A percentile compares a stretch with the other conserved stretches of the same genome.
These are phyloP conservation scores for Diutina rugosa DNA, from an alignment of 1,139 yeast genomes.

Conservation along the genomic window DNA sequence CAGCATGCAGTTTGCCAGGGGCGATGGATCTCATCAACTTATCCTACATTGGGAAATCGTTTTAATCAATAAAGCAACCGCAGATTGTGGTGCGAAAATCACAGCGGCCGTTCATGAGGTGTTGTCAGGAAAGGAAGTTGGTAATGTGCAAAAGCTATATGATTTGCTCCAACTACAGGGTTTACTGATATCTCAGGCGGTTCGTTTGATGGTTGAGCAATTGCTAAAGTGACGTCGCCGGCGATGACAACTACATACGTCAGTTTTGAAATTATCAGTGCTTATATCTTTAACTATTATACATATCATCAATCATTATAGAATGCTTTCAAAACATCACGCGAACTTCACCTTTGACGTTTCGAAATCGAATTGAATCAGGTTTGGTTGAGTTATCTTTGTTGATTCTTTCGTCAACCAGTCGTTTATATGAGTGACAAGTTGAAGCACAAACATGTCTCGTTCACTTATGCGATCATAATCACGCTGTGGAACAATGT, in stretches of 20 bases:
- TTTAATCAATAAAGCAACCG: neutral
- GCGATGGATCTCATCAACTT: neutral
- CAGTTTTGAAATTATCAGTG: neutral
- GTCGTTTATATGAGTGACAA: neutral
- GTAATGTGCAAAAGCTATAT: neutral
- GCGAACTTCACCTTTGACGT: neutral
- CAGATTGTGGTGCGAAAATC: neutral
- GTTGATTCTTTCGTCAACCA: neutral
- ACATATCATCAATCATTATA: neutral
- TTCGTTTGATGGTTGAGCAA: neutral
- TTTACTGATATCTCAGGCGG: neutral
- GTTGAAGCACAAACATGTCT: conserved; percentile 1
- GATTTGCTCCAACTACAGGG: neutral
- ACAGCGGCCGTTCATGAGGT: neutral
- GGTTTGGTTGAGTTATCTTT: neutral
- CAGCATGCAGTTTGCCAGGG: neutral
- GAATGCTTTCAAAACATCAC: neutral
- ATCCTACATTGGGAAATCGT: neutral
- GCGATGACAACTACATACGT: neutral
- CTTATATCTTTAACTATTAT: neutral
- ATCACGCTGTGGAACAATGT: neutral
- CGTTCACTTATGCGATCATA: neutral
- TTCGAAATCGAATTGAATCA: neutral
- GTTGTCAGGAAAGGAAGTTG: neutral
- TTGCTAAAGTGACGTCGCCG: neutral